These are phyloP conservation scores for Corynascus novoguineensis DNA, from an alignment of 495 filamentous ascomycete species.

Conservation along the genomic window DNA sequence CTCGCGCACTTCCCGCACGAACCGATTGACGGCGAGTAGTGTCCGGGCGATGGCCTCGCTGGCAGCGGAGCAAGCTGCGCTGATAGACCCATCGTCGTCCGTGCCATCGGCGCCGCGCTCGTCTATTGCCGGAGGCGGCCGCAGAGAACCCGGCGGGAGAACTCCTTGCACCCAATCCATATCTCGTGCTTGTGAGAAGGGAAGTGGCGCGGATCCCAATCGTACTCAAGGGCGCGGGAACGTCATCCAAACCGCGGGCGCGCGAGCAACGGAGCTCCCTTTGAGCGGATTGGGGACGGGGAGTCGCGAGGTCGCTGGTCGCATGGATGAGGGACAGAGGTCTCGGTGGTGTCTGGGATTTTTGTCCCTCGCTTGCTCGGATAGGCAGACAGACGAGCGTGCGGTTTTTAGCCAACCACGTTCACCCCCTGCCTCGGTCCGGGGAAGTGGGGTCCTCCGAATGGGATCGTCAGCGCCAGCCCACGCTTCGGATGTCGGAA, in stretches of 20 bases:
- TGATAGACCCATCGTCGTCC: conserved; percentile 37
- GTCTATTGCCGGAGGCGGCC: neutral
- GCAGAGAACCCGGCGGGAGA: neutral
- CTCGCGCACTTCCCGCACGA: conserved; percentile 45
- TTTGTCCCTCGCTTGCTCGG: neutral
- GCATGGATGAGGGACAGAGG: neutral
- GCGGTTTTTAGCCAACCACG: neutral
- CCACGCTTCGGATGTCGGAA: too few species aligned
- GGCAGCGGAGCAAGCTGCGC: conserved; percentile 37
- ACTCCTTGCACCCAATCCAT: conserved; percentile 10
- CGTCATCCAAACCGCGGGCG: neutral
- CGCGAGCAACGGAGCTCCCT: neutral
- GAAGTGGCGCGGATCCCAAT: neutral
- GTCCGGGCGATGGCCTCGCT: conserved; percentile 33
- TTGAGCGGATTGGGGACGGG: neutral
- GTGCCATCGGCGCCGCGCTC: too few species aligned
- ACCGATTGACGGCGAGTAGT: conserved; percentile 25
- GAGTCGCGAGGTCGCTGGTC: neutral
- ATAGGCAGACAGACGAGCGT: too few species aligned
- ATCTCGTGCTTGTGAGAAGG: neutral
- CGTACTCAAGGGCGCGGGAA: neutral
- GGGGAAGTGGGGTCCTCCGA: conserved; percentile 3
- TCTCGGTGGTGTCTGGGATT: neutral
- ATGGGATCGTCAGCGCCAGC: too few species aligned
- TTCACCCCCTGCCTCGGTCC: neutral